Evolutionary conservation across 1,284 basidiomycete species (phyloP), one percentile per base, ranked within the genome.

Genomic region (Sphaerobolus stellatus): DNA sequence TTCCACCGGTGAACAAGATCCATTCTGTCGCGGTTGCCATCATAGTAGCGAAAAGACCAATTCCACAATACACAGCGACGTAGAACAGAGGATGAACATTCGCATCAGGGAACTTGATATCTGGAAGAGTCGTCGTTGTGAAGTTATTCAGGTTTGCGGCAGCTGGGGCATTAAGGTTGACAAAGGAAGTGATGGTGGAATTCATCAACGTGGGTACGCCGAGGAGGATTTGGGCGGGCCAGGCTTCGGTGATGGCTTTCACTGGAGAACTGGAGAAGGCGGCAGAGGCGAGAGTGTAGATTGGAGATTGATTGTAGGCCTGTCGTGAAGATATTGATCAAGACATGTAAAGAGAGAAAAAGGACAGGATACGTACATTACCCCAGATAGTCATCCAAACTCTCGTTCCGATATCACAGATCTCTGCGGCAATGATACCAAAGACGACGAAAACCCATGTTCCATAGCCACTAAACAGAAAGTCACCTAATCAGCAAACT

Each of bases 381-480:
- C 52, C 56, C 56, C 56, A 57, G 24, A 57, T 53, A 34, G 45
- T 44, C 28, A 57, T 54, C 56, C 56, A 57, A n/a, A 57, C 30
- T 38, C 52, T 20, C 24, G 52, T 38, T 14, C 31, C 51, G 28
- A 61, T 48, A 6, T 52, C 47, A 29, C 54, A 57, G 4, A 29
- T 22, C 49, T 61, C 51, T 11, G 7, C 33, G 11, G 52, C 30
- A 8, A 56, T n/a, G 27, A 58, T 58, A 27, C 60, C 49, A 49
- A 57, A 14, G 2, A 60, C n/a, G 8, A 61, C 51, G 24, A 55
- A 29, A 3, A 55, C 57, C 65, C 65, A 66, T 25, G 59, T 62
- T 29, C 44, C 53, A 46, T 61, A 67, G 9, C 34, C 46, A 25
- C 52, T 54, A 14, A 2, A n/a, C n/a, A n/a, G n/a, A n/a, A n/a